A percentile compares a stretch with the other conserved stretches of the same genome.
Evolutionary conservation across 2,329 filamentous ascomycete species (phyloP).

Genomic region (Fusarium sp.): DNA sequence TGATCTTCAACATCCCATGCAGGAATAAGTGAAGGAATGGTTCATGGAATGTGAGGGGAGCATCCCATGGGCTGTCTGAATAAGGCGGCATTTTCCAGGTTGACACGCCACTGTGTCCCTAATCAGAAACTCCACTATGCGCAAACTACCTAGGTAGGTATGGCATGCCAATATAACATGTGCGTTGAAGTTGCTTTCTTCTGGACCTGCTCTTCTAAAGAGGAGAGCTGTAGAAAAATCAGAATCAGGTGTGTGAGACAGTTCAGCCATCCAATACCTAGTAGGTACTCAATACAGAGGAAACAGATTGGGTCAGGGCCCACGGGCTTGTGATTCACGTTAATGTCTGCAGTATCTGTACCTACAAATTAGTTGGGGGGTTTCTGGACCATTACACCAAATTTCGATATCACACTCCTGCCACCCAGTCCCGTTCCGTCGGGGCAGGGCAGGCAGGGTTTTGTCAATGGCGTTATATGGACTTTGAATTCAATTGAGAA

Average conservation of each 20-base stretch:
- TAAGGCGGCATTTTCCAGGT: background rate
- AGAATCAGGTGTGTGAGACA: background rate
- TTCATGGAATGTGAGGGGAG: constrained; percentile 6
- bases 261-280: background rate
- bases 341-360: background rate
- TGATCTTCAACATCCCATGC: background rate
- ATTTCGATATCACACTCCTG: background rate
- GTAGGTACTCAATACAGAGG: background rate
- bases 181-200: background rate
- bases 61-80: background rate
- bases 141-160: background rate
- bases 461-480: no score
- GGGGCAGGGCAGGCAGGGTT: background rate
- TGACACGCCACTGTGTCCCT: background rate
- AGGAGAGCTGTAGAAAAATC: background rate
- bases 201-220: background rate
- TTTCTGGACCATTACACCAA: background rate
- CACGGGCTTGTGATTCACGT: background rate
- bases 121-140: background rate
- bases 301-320: background rate
- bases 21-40: background rate
- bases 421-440: background rate
- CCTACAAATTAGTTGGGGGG: background rate
- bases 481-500: background rate
- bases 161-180: background rate